Percentiles rank a stretch among this genome's conserved stretches.
Conservation (phyloP, 177 flowering plant species). For the Vitis hybrid region DNA sequence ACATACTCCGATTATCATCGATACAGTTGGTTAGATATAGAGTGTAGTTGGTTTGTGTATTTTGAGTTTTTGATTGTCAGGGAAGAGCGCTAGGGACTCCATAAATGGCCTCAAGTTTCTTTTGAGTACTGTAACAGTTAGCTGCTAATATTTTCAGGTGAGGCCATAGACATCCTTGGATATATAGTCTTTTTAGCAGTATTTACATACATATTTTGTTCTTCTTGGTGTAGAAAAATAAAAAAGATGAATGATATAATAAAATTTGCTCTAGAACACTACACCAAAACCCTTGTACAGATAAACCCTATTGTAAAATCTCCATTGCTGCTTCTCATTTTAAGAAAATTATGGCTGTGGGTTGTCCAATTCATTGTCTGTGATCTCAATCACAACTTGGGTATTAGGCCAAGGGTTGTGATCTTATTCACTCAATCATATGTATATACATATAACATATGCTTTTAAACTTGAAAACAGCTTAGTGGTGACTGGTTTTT, state of each 20-base stretch:
- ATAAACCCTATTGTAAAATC: background rate
- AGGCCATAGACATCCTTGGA: slow-evolving; percentile 9
- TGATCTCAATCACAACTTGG: too few species aligned
- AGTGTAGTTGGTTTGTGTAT: background rate
- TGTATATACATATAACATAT: too few species aligned
- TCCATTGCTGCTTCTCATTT: too few species aligned
- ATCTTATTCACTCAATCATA: too few species aligned
- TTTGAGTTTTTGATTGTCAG: slow-evolving; percentile 19
- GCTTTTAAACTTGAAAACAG: background rate
- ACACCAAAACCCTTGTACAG: background rate
- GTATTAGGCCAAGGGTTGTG: too few species aligned
- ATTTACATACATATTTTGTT: background rate
- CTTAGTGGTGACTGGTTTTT: background rate
- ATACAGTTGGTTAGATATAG: slow-evolving; percentile 3
- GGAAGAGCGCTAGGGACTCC: background rate
- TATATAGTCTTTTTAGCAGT: background rate
- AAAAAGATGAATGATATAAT: slow-evolving; percentile 1
- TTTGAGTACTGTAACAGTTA: background rate
- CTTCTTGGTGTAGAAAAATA: background rate
- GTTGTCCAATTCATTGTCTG: too few species aligned
- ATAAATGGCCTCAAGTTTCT: background rate
- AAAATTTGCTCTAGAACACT: background rate
- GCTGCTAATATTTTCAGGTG: slow-evolving; percentile 9
- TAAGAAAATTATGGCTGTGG: too few species aligned
- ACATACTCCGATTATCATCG: background rate